Conservation (phyloP, 2,329 filamentous ascomycete species). For the Exophiala alcalophila region DNA sequence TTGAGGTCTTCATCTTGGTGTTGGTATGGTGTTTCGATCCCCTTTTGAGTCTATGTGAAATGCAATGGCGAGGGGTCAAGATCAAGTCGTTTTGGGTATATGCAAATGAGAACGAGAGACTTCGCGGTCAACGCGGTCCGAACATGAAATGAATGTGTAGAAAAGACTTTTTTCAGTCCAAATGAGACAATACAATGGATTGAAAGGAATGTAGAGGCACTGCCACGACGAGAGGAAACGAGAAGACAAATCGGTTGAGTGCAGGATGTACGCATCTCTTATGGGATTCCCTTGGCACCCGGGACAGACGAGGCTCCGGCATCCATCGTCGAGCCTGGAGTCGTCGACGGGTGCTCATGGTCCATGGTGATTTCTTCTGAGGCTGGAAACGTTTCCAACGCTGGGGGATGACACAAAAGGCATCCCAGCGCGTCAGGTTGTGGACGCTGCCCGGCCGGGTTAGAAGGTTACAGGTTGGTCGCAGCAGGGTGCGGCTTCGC, state of each 20-base stretch:
- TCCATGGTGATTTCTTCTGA: conserved; percentile 29
- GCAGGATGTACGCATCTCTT: conserved; percentile 21
- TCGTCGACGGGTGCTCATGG: conserved; percentile 1
- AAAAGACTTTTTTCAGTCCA: conserved; percentile 14
- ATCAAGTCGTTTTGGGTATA: conserved; percentile 5
- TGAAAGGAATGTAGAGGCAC: conserved; percentile 31
- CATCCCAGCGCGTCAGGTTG: conserved; percentile 19
- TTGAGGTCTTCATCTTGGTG: conserved; percentile 25
- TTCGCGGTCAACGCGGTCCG: conserved; percentile 28
- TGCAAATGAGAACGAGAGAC: conserved; percentile 23
- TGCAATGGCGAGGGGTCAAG: conserved; percentile 16
- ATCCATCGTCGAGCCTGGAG: too few relatives aligned
- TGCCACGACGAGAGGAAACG: conserved; percentile 26
- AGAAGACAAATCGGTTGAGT: too few relatives aligned
- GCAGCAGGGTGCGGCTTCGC: conserved; percentile 10
- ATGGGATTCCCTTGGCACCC: conserved; percentile 26
- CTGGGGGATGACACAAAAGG: conserved; percentile 23
- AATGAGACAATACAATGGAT: conserved; percentile 18
- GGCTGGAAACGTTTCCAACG: conserved; percentile 29
- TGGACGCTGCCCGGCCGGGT: conserved; percentile 11
- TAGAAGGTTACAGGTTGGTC: conserved; percentile 27
- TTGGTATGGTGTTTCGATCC: conserved; percentile 2
- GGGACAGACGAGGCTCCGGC: too few relatives aligned
- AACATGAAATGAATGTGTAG: conserved; percentile 22
- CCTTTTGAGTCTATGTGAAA: conserved; percentile 5